Conservation (phyloP, 179 eudicot genomes). For the Spergularia azorica region DNA sequence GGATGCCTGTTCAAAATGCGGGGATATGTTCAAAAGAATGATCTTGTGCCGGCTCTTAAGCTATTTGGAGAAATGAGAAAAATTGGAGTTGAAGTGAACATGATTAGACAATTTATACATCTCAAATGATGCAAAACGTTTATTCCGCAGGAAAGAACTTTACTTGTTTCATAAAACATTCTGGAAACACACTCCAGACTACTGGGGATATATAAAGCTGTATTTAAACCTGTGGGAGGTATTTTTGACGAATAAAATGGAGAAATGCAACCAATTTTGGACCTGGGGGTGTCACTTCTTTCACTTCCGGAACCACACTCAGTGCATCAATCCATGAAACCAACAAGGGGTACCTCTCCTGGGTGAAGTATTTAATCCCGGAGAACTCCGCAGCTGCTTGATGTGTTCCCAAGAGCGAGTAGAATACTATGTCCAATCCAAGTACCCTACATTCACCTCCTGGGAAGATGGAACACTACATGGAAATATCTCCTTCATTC, state of each 20-base stretch:
- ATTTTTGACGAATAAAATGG: slow-evolving; percentile 10
- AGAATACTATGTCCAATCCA: slow-evolving; percentile 40
- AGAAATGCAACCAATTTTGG: slow-evolving; percentile 18
- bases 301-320: slow-evolving; percentile 19
- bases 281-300: slow-evolving; percentile 30
- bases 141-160: not conserved
- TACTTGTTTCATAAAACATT: not conserved
- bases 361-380: slow-evolving; percentile 17
- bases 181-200: not conserved
- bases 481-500: slow-evolving; percentile 32
- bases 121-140: too few relatives aligned
- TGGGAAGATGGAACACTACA: slow-evolving; percentile 23
- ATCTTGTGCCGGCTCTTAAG: slow-evolving; percentile 53
- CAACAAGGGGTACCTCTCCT: slow-evolving; percentile 30
- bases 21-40: slow-evolving; percentile 68
- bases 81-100: slow-evolving; percentile 49
- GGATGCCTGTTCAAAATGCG: slow-evolving; percentile 67
- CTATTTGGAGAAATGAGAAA: slow-evolving; percentile 59
- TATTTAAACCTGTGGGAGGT: slow-evolving; percentile 5
- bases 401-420: slow-evolving; percentile 23
- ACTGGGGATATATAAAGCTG: not conserved
- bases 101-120: too few relatives aligned
- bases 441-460: slow-evolving; percentile 30
- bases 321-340: slow-evolving; percentile 27
- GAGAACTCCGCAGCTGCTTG: slow-evolving; percentile 18